Conservation (phyloP, 371 early-diverging fungal species). For the Mortierella sp. region DNA sequence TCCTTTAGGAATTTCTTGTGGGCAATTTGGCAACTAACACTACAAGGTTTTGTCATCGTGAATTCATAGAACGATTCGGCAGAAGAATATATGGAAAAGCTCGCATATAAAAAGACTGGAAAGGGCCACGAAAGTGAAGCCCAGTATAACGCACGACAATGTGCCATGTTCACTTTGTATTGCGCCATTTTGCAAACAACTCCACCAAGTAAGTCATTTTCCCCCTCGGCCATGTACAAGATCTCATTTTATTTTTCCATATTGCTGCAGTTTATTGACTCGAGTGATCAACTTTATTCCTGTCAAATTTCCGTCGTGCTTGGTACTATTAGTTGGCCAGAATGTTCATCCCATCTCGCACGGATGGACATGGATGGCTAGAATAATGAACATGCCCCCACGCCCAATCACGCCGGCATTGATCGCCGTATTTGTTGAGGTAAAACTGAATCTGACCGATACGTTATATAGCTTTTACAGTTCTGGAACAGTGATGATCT, state of each 20-base stretch:
- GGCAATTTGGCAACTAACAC: too few relatives aligned
- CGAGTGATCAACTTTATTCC: not conserved
- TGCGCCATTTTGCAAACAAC: conserved; percentile 82
- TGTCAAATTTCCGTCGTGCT: conserved; percentile 4
- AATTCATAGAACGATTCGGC: conserved; percentile 58
- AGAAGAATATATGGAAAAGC: conserved; percentile 54
- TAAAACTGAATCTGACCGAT: conserved; percentile 5
- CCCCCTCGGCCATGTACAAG: not conserved
- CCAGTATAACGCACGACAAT: conserved; percentile 78
- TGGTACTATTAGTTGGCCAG: conserved; percentile 49
- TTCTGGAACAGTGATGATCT: too few relatives aligned
- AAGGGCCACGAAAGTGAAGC: conserved; percentile 72
- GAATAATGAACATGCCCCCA: conserved; percentile 82
- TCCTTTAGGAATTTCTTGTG: conserved; percentile 13
- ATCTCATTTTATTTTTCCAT: not conserved
- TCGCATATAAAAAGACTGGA: conserved; percentile 66
- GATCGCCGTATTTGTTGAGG: conserved; percentile 75
- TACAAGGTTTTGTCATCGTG: conserved; percentile 23
- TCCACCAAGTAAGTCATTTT: conserved; percentile 52
- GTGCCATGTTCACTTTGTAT: conserved; percentile 80
- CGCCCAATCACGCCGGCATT: conserved; percentile 79
- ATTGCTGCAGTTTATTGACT: not conserved
- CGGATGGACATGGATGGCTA: conserved; percentile 88
- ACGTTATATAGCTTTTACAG: not conserved
- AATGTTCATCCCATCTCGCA: conserved; percentile 72